Conservation (phyloP, 352 stramenopile species). For the Pelagophyceae sp. region DNA sequence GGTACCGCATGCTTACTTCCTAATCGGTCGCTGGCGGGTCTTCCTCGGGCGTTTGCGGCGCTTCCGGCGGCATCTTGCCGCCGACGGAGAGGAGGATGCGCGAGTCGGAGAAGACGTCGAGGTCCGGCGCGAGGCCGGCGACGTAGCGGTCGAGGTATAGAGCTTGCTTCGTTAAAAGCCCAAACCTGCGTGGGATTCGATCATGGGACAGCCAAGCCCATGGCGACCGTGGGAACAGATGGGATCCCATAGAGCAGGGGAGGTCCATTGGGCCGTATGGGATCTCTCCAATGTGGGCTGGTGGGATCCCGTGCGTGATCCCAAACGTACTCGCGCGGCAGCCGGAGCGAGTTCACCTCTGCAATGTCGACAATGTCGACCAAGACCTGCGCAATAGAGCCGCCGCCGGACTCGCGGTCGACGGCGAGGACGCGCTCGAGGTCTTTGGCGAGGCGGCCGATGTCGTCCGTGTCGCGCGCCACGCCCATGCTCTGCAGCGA, state of each 20-base stretch:
- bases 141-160: constrained; percentile 42
- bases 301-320: too few species aligned
- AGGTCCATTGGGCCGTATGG: too few species aligned
- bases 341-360: constrained; percentile 32
- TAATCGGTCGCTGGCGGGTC: too few species aligned
- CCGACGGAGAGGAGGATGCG: neutral
- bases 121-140: constrained; percentile 33
- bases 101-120: constrained; percentile 28
- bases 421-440: constrained; percentile 18
- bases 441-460: constrained; percentile 29
- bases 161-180: constrained; percentile 42
- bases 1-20: too few species aligned
- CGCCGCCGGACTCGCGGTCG: neutral
- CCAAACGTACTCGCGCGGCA: constrained; percentile 39
- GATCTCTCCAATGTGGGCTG: too few species aligned
- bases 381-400: too few species aligned
- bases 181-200: too few species aligned
- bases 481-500: constrained; percentile 2
- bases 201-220: too few species aligned
- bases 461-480: constrained; percentile 32
- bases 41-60: too few species aligned
- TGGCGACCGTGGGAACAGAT: too few species aligned
- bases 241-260: too few species aligned
- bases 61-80: too few species aligned
- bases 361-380: constrained; percentile 35